phyloP scores from a whole-genome alignment of 2,329 filamentous ascomycete species.

The Hansfordia pulvinata region DNA sequence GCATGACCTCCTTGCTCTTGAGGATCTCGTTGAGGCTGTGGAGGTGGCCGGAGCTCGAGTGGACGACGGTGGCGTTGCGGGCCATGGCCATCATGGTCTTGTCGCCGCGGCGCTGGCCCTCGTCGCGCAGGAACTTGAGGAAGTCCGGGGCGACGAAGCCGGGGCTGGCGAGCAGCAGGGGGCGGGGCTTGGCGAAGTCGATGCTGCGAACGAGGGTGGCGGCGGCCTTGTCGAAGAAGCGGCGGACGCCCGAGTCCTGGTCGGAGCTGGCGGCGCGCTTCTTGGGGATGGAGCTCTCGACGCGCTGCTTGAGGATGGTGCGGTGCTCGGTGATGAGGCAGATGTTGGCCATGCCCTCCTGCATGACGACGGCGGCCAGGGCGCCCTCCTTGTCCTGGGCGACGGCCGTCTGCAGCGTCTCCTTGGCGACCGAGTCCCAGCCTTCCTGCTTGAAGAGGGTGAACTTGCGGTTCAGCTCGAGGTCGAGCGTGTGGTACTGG shows the following conservation, averaged over 20 bases:
- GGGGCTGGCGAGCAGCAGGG: constrained; percentile 74
- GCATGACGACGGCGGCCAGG: constrained; percentile 84
- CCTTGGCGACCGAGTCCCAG: constrained; percentile 82
- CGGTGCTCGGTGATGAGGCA: constrained; percentile 72
- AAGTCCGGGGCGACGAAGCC: constrained; percentile 79
- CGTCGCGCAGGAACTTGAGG: constrained; percentile 55
- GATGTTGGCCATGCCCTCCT: constrained; percentile 74
- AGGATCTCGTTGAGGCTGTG: constrained; percentile 83
- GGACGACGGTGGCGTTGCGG: constrained; percentile 58
- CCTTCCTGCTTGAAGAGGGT: constrained; percentile 72
- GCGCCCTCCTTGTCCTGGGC: constrained; percentile 69
- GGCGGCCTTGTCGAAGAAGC: constrained; percentile 68
- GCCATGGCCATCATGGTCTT: constrained; percentile 53
- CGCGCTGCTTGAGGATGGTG: constrained; percentile 57
- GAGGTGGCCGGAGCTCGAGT: constrained; percentile 73
- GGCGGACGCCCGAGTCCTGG: constrained; percentile 56
- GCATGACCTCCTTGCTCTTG: constrained; percentile 63
- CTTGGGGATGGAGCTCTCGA: constrained; percentile 54
- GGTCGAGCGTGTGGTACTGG: constrained; percentile 52
- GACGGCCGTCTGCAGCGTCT: constrained; percentile 66
- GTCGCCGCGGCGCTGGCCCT: constrained; percentile 43
- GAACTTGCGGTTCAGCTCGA: constrained; percentile 80
- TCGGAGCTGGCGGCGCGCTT: constrained; percentile 52
- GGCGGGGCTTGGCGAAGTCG: constrained; percentile 56
- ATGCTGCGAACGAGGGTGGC: constrained; percentile 65